Evolutionary conservation across 495 filamentous ascomycete genomes (phyloP).

Genomic region (Neurospora sp.): DNA sequence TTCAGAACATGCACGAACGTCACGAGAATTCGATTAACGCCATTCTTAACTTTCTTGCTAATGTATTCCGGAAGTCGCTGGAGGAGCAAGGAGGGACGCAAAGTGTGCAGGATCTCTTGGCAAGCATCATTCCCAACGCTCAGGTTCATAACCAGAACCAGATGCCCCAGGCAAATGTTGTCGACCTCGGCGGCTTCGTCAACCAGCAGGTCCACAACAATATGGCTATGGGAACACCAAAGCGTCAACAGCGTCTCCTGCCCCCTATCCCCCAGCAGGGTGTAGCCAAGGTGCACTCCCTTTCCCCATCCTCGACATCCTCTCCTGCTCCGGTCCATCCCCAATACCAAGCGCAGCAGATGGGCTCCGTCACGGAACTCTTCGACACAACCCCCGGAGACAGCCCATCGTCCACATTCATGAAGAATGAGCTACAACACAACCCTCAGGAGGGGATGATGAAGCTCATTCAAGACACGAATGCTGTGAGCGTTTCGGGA

Average conservation of each 20-base stretch:
- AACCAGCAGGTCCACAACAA: conserved; percentile 32
- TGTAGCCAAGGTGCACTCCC: conserved; percentile 15
- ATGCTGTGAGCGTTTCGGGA: conserved; percentile 43
- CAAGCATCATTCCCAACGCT: conserved; percentile 54
- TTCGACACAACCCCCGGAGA: conserved; percentile 33
- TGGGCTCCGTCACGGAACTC: conserved; percentile 39
- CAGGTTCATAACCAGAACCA: conserved; percentile 20
- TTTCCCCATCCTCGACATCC: conserved; percentile 22
- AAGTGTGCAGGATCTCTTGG: conserved; percentile 62
- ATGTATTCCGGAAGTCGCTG: conserved; percentile 73
- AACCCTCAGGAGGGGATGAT: conserved; percentile 67
- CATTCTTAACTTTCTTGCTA: conserved; percentile 91
- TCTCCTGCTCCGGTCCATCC: conserved; percentile 9
- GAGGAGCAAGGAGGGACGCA: conserved; percentile 51
- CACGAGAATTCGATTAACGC: conserved; percentile 98
- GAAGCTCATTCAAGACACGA: conserved; percentile 74
- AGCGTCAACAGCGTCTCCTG: conserved; percentile 36
- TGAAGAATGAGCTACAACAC: conserved; percentile 37
- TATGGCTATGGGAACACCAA: conserved; percentile 30
- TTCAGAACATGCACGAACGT: conserved; percentile 84
- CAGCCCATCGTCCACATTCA: conserved; percentile 28
- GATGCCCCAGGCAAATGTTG: conserved; percentile 56
- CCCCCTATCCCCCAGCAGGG: conserved; percentile 33
- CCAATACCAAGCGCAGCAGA: conserved; percentile 21
- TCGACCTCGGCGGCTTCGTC: conserved; percentile 61